Conservation (phyloP, 345 rosid species). For the Heritiera fomes region DNA sequence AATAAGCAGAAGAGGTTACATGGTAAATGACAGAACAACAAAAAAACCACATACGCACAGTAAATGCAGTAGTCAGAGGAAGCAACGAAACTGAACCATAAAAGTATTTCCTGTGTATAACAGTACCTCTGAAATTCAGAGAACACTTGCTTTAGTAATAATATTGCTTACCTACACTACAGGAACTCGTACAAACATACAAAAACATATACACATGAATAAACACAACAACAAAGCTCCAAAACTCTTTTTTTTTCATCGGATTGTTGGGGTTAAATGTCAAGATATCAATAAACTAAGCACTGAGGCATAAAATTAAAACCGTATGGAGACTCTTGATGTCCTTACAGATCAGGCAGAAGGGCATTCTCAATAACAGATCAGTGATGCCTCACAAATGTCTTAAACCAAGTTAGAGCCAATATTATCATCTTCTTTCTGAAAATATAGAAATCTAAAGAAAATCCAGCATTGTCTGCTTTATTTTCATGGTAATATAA, state of each 20-base stretch:
- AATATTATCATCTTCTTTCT: not conserved
- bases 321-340: not conserved
- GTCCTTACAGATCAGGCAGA: not conserved
- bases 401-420: not conserved
- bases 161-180: not conserved
- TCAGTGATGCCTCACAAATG: constrained; percentile 6
- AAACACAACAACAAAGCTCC: not conserved
- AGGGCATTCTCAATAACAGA: not conserved
- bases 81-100: constrained; percentile 80
- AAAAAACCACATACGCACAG: constrained; percentile 48
- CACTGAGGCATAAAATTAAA: not conserved
- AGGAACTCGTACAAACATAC: not conserved
- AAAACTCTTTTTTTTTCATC: not conserved
- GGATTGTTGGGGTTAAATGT: not conserved
- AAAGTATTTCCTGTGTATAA: constrained; percentile 73
- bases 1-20: constrained; percentile 2
- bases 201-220: not conserved
- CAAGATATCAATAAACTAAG: not conserved
- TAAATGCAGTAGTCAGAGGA: constrained; percentile 74
- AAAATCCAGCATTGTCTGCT: not conserved
- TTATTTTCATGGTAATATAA: not conserved
- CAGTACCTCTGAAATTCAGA: constrained; percentile 61
- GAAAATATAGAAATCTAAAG: not conserved
- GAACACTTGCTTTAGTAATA: constrained; percentile 16
- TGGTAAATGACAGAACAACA: constrained; percentile 2